These are phyloP conservation scores for Asterochloris sp. DNA, from an alignment of 139 green algal genomes.

Conservation along the genomic window DNA sequence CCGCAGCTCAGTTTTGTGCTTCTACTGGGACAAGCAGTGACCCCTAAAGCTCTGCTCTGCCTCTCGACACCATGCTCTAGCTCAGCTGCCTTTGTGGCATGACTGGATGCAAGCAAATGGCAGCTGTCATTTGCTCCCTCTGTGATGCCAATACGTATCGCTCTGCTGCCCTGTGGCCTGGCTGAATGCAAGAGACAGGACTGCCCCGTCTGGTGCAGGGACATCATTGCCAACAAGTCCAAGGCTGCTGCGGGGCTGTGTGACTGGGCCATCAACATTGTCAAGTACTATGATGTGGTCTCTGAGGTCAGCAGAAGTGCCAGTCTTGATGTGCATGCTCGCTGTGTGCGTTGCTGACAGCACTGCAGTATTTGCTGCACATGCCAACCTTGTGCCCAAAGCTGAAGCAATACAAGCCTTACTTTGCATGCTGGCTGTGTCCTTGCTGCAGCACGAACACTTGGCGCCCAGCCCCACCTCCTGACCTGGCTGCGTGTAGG, in stretches of 20 bases:
- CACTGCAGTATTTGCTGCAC: conserved; percentile 2
- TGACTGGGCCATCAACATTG: conserved; percentile 89
- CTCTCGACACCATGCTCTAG: neutral
- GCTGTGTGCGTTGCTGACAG: neutral
- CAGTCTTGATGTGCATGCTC: no score
- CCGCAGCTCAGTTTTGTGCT: neutral
- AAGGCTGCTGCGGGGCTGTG: conserved; percentile 82
- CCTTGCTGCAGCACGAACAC: no score
- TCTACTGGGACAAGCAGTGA: neutral
- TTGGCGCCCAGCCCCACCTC: no score
- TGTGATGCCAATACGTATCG: neutral
- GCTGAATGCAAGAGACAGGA: neutral
- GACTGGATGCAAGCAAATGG: no score
- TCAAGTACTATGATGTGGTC: conserved; percentile 88
- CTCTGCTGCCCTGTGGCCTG: neutral
- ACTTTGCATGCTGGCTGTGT: no score
- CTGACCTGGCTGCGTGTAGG: no score
- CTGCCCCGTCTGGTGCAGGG: conserved; percentile 18
- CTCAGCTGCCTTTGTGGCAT: neutral
- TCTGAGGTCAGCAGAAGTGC: conserved; percentile 25
- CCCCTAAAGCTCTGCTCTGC: neutral
- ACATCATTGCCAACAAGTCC: conserved; percentile 84
- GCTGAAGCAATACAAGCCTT: no score
- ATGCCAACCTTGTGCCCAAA: neutral
- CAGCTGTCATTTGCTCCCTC: no score